A percentile compares a stretch with the other conserved stretches of the same genome.
Evolutionary conservation across 2,329 filamentous ascomycete genomes (phyloP).

Genomic region (Apiospora aurea): DNA sequence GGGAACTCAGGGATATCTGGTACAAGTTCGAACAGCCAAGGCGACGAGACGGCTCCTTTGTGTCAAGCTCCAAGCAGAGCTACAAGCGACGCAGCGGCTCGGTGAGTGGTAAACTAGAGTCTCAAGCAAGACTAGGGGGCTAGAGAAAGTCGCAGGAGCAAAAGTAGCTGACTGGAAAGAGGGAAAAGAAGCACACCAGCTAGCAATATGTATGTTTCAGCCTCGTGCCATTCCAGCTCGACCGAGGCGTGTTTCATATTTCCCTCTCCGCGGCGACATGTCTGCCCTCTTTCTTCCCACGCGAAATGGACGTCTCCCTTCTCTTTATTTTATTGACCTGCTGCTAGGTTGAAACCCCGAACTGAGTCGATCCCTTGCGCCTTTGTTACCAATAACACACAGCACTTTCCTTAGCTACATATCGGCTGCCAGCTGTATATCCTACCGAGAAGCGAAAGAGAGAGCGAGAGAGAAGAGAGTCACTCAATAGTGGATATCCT

Average conservation of each 20-base stretch:
- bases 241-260: slow-evolving; percentile 5
- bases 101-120: not conserved
- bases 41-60: slow-evolving; percentile 16
- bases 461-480: not conserved
- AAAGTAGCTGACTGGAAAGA: not conserved
- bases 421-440: not conserved
- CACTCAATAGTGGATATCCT: not conserved
- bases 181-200: not conserved
- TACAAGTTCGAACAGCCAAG: not conserved
- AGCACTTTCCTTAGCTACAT: not conserved
- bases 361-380: not conserved
- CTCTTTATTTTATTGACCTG: slow-evolving; percentile 4
- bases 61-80: slow-evolving; percentile 4
- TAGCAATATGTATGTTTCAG: slow-evolving; percentile 9
- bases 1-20: slow-evolving; percentile 15
- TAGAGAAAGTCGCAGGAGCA: not conserved
- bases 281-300: not conserved
- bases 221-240: slow-evolving; percentile 12
- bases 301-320: not conserved
- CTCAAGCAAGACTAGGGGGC: not conserved
- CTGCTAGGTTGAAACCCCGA: not conserved
- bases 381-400: not conserved
- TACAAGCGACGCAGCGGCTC: not conserved
- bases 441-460: not conserved
- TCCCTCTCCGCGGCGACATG: not conserved